Evolutionary conservation across 495 filamentous ascomycete species (phyloP).

Genomic region (Xylaria longipes): DNA sequence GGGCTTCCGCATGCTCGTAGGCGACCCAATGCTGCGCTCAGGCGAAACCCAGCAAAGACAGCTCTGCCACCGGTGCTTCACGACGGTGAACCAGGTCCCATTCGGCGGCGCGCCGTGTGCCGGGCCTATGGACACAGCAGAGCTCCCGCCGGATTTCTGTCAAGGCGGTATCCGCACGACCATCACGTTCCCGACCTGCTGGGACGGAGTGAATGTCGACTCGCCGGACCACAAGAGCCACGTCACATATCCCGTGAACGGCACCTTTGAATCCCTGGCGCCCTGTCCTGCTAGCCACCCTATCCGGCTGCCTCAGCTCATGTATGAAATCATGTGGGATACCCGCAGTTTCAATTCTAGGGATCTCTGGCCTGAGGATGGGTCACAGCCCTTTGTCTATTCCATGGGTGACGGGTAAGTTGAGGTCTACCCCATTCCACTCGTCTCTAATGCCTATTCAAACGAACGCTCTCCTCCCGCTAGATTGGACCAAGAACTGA

Average conservation of each 20-base stretch:
- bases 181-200: slow-evolving; percentile 50
- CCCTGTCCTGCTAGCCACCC: slow-evolving; percentile 48
- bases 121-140: slow-evolving; percentile 41
- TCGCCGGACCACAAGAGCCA: slow-evolving; percentile 47
- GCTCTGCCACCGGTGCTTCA: slow-evolving; percentile 48
- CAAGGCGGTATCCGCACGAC: slow-evolving; percentile 45
- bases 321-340: slow-evolving; percentile 51
- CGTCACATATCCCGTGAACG: slow-evolving; percentile 43
- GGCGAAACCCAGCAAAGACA: slow-evolving; percentile 42
- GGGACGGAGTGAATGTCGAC: slow-evolving; percentile 50
- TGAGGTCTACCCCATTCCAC: not conserved
- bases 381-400: slow-evolving; percentile 53
- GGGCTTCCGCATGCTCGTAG: slow-evolving; percentile 78
- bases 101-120: slow-evolving; percentile 45
- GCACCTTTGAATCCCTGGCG: slow-evolving; percentile 35
- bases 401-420: slow-evolving; percentile 51
- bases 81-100: slow-evolving; percentile 41
- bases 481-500: not conserved
- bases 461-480: not conserved
- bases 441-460: not conserved
- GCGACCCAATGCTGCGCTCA: slow-evolving; percentile 60
- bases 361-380: slow-evolving; percentile 47
- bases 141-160: slow-evolving; percentile 40
- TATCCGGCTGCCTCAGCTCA: slow-evolving; percentile 43
- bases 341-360: slow-evolving; percentile 47